Percentiles rank a stretch among this genome's conserved stretches.
Conservation (phyloP, 2,329 filamentous ascomycete genomes). For the Aspergillus terreus region DNA sequence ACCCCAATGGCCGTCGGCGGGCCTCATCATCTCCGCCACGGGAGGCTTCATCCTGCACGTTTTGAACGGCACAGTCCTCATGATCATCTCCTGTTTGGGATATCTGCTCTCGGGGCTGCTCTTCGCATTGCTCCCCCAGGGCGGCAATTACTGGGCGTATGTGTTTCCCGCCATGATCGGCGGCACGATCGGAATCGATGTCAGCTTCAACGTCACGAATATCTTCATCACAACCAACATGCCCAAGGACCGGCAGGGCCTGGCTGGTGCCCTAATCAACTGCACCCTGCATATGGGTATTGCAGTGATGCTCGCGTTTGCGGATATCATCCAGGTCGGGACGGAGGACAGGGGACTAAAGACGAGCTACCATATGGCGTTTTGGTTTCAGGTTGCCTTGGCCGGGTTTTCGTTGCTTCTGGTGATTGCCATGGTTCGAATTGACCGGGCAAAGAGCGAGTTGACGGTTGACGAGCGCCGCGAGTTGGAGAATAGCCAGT, state of each 20-base stretch:
- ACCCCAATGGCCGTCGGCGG: slow-evolving; percentile 64
- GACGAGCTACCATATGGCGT: slow-evolving; percentile 60
- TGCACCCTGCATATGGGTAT: slow-evolving; percentile 68
- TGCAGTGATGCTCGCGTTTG: slow-evolving; percentile 67
- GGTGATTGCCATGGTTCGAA: slow-evolving; percentile 51
- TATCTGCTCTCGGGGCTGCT: slow-evolving; percentile 58
- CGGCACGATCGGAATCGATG: slow-evolving; percentile 69
- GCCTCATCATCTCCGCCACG: slow-evolving; percentile 46
- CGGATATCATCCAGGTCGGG: slow-evolving; percentile 58
- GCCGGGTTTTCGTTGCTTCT: slow-evolving; percentile 52
- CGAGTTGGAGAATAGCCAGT: slow-evolving; percentile 3
- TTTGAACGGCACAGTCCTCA: slow-evolving; percentile 59
- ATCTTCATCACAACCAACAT: slow-evolving; percentile 73
- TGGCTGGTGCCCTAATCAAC: slow-evolving; percentile 70
- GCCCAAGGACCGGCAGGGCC: slow-evolving; percentile 63
- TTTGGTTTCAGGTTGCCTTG: slow-evolving; percentile 60
- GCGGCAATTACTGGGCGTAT: slow-evolving; percentile 66
- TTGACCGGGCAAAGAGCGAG: slow-evolving; percentile 55
- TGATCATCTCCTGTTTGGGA: slow-evolving; percentile 59
- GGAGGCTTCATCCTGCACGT: slow-evolving; percentile 66
- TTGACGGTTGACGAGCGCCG: slow-evolving; percentile 56
- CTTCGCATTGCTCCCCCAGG: slow-evolving; percentile 60
- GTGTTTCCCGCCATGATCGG: slow-evolving; percentile 63
- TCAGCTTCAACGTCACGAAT: slow-evolving; percentile 71
- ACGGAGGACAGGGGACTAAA: slow-evolving; percentile 44